Percentiles rank a stretch among this genome's conserved stretches.
These are phyloP conservation scores for Entoloma clypeatum DNA, from an alignment of 1,284 basidiomycete species.

Conservation along the genomic window DNA sequence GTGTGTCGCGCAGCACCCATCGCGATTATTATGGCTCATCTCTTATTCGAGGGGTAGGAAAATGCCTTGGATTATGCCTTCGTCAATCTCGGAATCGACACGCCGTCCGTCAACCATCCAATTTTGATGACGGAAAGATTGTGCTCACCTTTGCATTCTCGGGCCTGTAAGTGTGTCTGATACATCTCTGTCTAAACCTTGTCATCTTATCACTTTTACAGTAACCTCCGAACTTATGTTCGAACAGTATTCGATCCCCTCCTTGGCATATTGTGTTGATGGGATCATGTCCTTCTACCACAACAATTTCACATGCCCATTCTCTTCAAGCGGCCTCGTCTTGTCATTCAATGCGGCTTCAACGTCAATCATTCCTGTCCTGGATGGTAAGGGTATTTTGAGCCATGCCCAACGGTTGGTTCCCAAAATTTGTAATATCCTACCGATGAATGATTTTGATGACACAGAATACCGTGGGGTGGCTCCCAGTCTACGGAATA, in stretches of 20 bases:
- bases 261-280: conserved; percentile 87
- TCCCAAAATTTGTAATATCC: neutral
- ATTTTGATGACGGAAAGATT: conserved; percentile 94
- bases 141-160: conserved; percentile 86
- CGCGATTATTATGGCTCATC: conserved; percentile 14
- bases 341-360: conserved; percentile 84
- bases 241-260: conserved; percentile 88
- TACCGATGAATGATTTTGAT: conserved; percentile 1
- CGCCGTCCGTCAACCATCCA: conserved; percentile 80
- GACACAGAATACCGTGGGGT: conserved; percentile 86
- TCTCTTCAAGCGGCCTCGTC: conserved; percentile 69
- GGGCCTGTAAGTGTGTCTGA: conserved; percentile 59
- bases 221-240: conserved; percentile 97
- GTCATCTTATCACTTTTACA: conserved; percentile 29
- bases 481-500: conserved; percentile 88
- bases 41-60: conserved; percentile 64
- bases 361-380: conserved; percentile 84
- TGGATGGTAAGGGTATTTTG: conserved; percentile 76
- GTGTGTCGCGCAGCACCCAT: conserved; percentile 48
- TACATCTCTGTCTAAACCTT: conserved; percentile 3
- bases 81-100: conserved; percentile 81
- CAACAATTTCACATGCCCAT: conserved; percentile 52
- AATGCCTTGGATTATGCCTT: conserved; percentile 93
- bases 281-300: conserved; percentile 90
- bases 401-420: conserved; percentile 80